phyloP scores from a whole-genome alignment of 352 stramenopile genomes.

The Phytophthora sojae region DNA sequence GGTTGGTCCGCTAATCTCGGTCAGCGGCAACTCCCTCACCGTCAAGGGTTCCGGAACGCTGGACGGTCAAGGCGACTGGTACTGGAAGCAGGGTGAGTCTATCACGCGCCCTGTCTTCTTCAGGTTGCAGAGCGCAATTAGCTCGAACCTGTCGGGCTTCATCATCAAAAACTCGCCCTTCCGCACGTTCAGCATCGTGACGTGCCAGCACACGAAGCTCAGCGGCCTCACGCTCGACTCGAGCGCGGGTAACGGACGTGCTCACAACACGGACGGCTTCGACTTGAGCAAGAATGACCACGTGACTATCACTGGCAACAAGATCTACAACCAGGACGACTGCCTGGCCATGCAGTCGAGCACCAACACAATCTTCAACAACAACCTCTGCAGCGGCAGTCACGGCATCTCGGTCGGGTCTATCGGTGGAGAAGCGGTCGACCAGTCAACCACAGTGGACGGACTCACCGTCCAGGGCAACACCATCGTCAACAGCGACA shows the following conservation, averaged over 20 bases:
- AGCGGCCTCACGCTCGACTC: not conserved
- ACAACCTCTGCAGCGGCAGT: constrained; percentile 18
- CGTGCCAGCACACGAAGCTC: not conserved
- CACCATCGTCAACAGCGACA: constrained; percentile 38
- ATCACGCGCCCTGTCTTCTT: constrained; percentile 21
- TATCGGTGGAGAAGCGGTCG: constrained; percentile 18
- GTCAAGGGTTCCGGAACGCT: constrained; percentile 15
- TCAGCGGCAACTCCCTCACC: constrained; percentile 11
- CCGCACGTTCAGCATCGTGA: not conserved
- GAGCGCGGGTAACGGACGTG: not conserved
- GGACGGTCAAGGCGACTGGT: constrained; percentile 29
- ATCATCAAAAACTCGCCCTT: constrained; percentile 1
- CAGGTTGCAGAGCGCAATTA: not conserved
- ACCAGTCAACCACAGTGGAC: constrained; percentile 27
- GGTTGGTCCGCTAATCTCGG: constrained; percentile 32
- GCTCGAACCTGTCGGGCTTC: constrained; percentile 26
- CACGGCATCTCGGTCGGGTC: constrained; percentile 42
- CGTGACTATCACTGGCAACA: constrained; percentile 1
- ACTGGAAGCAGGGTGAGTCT: constrained; percentile 35
- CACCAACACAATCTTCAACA: constrained; percentile 19
- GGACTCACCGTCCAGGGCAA: constrained; percentile 38
- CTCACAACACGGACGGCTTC: not conserved
- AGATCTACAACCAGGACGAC: constrained; percentile 4
- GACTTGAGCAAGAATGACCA: not conserved
- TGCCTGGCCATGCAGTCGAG: too few relatives aligned